Base-by-base conservation (phyloP, 2,329 filamentous ascomycete genomes). In the Didymella segeticola region DNA sequence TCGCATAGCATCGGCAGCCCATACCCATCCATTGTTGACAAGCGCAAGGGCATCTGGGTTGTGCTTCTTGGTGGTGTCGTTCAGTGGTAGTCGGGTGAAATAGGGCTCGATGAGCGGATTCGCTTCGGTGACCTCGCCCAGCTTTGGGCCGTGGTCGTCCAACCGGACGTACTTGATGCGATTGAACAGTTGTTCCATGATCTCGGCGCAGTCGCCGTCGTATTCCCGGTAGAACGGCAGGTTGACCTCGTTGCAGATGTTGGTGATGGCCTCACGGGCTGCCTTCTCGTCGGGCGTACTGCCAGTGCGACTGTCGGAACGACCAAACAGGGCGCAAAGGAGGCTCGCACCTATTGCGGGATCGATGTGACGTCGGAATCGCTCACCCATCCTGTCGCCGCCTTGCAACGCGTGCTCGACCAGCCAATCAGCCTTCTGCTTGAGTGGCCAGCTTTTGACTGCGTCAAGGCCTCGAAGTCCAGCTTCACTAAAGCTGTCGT, bases 11-110 rank as follows among this genome's bases (percentile, higher is more conserved):
- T 98, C 96, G 5, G 93, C 93, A 53, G 91, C 93, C 95, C 95
- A 99, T 8, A 99, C 93, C 95, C 95, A 99, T 36, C 95, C 95
- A 70, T 99, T 99, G 77, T 98, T 98, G 33, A 88, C 93, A 45
- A 99, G 78, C 2, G 91, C 90, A 38, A 96, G 82, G 36, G 92
- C 88, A 52, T 88, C 88, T 1, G 87, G 82, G 52, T 87, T 87
- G 68, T 96, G 89, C 67, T 90, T 87, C 57, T 86, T 82, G 0
- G 95, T 96, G 10, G 82, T 85, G 10, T 89, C 85, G 65, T 96
- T 96, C 25, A 83, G 73, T 1, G 93, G 90, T 33, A 99, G 80
- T 23, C 93, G 86, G 0, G 95, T 98, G 75, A 99, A 99, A 78
- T 99, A 99, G 0, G 89, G 83, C 78, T 99, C 95, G 59, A 97